Evolutionary conservation across 306 rosid genomes (phyloP), one percentile per base, ranked within the genome.

Genomic region (Cucurbita moschata): DNA sequence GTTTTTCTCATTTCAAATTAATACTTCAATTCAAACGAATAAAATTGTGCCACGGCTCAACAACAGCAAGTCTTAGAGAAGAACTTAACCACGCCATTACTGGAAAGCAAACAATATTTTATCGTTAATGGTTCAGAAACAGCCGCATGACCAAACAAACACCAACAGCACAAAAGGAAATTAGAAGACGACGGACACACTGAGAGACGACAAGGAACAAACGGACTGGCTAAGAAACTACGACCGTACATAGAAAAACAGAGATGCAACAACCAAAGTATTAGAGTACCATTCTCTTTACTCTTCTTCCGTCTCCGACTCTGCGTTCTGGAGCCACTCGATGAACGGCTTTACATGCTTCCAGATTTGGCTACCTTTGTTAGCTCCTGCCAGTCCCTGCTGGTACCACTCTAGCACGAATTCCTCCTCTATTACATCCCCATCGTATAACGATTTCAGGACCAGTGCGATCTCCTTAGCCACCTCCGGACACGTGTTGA

Each of bases 251-350:
- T 30, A 30, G 35, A 30, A 30, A 30, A 30, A 30, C 43, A 62
- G 19, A 53, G 10, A 52, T 15, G 6, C 4, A 9, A 52, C 10
- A 6, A 52, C 3, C 2, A 52, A 52, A 52, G 8, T 6, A 0
- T 1, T 51, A 19, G 21, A 52, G 21, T 52, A 52, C 15, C 1
- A 7, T 1, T 10, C 12, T 35, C 74, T 85, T 85, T 80, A 88
- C 66, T 85, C 89, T 38, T 87, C 85, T 14, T 87, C 92, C 0
- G 92, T 14, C 38, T 88, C 92, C 0, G 92, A 88, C 81, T 88
- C 92, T 0, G 92, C 92, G 38, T 76, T 88, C 80, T 85, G 85
- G 37, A 88, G 90, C 92, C 92, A 88, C 37, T 84, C 88, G 0
- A 88, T 82, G 75, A 88, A 86, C 3, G 92, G 92, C 64, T 77